Base-by-base conservation (phyloP, 1,284 basidiomycete species). In the Puccinia novopanici region DNA sequence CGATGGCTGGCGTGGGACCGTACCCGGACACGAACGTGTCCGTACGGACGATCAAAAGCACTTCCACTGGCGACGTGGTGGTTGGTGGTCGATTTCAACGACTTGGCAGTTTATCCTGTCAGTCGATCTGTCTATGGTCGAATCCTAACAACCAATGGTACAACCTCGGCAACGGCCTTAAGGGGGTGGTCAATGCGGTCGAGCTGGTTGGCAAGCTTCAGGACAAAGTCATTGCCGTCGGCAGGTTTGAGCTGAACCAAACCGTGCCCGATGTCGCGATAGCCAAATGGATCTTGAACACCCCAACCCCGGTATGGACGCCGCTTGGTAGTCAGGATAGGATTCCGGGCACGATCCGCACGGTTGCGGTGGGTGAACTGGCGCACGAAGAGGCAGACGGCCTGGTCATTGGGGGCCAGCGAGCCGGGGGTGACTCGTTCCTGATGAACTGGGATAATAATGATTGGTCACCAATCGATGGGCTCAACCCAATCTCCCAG, bases 321-420 rank as follows among this genome's bases (percentile, higher is more conserved):
- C 85, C 90, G 8, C 86, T 98, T 30, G 94, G 93, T 13, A 86
- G 87, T 59, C 86, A 89, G 59, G 71, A 87, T 17, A 88, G 90
- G 71, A 88, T 97, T 19, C 93, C 94, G 63, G 96, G 96, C 1
- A 93, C 94, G 0, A 93, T 95, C 0, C 92, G 93, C 10, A 94
- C 96, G 17, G 86, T 98, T 15, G 73, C 57, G 17, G 34, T 75
- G 19, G 73, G 73, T 48, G 73, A 75, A 63, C 30, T 75, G 24
- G 13, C 40, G 10, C 73, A 75, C 37, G 73, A 57, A 74, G 92
- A 91, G 78, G 91, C 95, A 75, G 93, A 98, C 86, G 88, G 92
- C 83, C 89, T 98, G 83, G 98, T 95, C 84, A 93, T 92, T 63
- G 93, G 94, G 61, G 96, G 96, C 77, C 90, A 90, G 54, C 88